Evolutionary conservation across 2,329 filamentous ascomycete genomes (phyloP).

Genomic region (Botrytis hyacinthi): DNA sequence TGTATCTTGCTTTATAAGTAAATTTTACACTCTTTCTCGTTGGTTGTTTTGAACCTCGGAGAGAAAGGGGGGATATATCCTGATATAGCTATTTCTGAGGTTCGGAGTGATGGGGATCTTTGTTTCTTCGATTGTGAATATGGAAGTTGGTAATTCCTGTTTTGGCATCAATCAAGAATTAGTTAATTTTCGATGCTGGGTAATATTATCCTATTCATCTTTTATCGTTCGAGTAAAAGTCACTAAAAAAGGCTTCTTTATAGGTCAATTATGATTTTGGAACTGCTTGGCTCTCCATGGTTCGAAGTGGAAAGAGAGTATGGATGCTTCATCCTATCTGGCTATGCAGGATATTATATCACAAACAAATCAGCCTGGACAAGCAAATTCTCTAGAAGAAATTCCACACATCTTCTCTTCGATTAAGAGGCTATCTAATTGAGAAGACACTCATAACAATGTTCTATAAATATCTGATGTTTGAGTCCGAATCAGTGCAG

Average conservation of each 20-base stretch:
- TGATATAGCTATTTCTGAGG: neutral
- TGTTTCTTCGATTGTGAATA: neutral
- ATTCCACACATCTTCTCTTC: accelerated
- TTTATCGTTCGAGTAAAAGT: neutral
- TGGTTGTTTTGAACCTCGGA: neutral
- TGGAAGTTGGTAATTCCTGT: neutral
- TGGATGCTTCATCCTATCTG: neutral
- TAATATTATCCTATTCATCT: neutral
- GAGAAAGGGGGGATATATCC: neutral
- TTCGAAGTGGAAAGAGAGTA: neutral
- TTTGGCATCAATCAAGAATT: neutral
- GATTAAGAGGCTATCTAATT: neutral
- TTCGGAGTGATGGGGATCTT: neutral
- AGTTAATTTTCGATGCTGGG: neutral
- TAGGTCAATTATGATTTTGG: neutral
- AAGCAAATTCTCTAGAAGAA: neutral
- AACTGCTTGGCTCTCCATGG: neutral
- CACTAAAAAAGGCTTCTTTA: neutral
- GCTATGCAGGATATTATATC: neutral
- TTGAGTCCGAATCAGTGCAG: neutral
- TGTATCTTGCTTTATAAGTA: neutral
- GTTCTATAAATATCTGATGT: neutral
- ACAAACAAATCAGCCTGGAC: neutral
- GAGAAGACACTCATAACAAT: neutral
- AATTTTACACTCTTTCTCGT: neutral